Evolutionary conservation across 2,329 filamentous ascomycete genomes (phyloP).

Genomic region (Magnaporthiopsis rhizophila): DNA sequence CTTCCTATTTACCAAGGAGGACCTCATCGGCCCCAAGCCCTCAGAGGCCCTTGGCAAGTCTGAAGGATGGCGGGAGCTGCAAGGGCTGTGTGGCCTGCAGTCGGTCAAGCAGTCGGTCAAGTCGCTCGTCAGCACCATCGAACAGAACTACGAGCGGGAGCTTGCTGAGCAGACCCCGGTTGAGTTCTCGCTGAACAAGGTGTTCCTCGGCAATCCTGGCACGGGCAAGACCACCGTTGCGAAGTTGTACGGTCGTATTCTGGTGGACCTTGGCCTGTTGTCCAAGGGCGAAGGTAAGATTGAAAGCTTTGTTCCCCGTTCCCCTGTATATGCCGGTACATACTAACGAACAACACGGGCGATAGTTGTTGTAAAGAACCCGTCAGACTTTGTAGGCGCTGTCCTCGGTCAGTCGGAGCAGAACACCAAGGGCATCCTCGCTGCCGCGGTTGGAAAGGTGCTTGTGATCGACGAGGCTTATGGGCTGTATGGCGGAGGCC

Average conservation of each 20-base stretch:
- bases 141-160: constrained; percentile 59
- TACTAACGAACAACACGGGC: not conserved
- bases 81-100: constrained; percentile 48
- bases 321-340: not conserved
- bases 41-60: constrained; percentile 41
- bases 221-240: constrained; percentile 73
- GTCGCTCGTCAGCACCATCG: constrained; percentile 51
- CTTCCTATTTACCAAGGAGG: constrained; percentile 53
- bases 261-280: constrained; percentile 59
- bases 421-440: constrained; percentile 65
- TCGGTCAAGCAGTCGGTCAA: constrained; percentile 55
- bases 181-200: constrained; percentile 55
- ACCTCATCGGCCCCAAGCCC: constrained; percentile 65
- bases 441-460: constrained; percentile 60
- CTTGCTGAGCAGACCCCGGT: constrained; percentile 51
- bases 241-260: constrained; percentile 61
- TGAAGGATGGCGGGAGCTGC: constrained; percentile 48
- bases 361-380: constrained; percentile 59
- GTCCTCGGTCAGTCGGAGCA: constrained; percentile 59
- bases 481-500: constrained; percentile 41
- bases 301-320: not conserved
- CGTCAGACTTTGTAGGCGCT: constrained; percentile 62
- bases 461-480: constrained; percentile 78
- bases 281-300: constrained; percentile 58
- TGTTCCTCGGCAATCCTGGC: constrained; percentile 65